Evolutionary conservation across 179 eudicot genomes (phyloP).

Genomic region (Spergularia azorica): DNA sequence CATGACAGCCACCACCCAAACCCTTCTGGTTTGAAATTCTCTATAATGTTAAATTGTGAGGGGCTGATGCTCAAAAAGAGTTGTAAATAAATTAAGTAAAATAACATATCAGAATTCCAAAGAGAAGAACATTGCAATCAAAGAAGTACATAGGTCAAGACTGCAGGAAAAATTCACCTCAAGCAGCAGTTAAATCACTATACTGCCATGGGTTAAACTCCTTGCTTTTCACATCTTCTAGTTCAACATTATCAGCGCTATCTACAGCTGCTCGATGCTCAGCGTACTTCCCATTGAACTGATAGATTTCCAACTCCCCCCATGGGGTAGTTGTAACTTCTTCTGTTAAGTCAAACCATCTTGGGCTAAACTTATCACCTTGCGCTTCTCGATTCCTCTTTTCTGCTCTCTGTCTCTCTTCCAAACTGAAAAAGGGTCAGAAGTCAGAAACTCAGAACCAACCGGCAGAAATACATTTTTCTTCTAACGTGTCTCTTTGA

Average conservation of each 20-base stretch:
- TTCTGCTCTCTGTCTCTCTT: slow-evolving; percentile 56
- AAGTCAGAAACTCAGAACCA: neutral
- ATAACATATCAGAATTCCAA: neutral
- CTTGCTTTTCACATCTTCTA: slow-evolving; percentile 38
- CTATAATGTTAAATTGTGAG: neutral
- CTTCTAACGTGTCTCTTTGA: neutral
- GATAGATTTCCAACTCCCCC: slow-evolving; percentile 54
- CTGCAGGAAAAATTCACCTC: slow-evolving; percentile 28
- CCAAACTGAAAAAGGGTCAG: slow-evolving; percentile 38
- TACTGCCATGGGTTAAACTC: slow-evolving; percentile 60
- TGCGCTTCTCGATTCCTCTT: slow-evolving; percentile 49
- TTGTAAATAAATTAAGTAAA: neutral
- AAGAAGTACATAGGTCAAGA: neutral
- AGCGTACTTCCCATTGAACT: slow-evolving; percentile 43
- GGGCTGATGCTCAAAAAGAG: neutral
- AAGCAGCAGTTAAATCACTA: slow-evolving; percentile 31
- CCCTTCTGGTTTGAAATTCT: neutral
- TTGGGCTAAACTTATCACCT: slow-evolving; percentile 41
- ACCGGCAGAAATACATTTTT: neutral
- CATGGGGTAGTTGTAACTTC: slow-evolving; percentile 51
- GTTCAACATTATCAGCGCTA: slow-evolving; percentile 27
- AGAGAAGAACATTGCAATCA: neutral
- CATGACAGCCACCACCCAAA: neutral
- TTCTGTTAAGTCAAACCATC: slow-evolving; percentile 47
- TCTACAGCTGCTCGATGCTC: slow-evolving; percentile 40